These are phyloP conservation scores for Capsicum chinense DNA, from an alignment of 257 asterid species.

Conservation along the genomic window DNA sequence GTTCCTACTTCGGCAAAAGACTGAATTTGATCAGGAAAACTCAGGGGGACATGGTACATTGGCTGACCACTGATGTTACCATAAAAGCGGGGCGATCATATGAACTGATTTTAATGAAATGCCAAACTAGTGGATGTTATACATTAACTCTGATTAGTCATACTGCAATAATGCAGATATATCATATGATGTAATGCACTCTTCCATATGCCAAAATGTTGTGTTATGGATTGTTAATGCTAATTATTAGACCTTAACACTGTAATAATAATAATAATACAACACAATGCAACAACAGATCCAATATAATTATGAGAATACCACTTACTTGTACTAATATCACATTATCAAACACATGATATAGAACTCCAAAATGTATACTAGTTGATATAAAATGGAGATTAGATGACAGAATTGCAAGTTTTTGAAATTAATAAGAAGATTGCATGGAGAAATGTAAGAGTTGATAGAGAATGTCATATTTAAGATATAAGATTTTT, in stretches of 20 bases:
- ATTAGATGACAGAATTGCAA: conserved; percentile 13
- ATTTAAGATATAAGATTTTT: conserved; percentile 27
- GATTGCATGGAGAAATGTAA: conserved; percentile 19
- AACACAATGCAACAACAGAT: conserved; percentile 7
- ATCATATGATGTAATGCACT: conserved; percentile 12
- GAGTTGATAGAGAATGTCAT: conserved; percentile 25
- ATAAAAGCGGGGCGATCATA: background rate
- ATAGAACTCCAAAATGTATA: background rate
- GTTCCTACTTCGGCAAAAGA: conserved; percentile 12
- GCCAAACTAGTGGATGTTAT: conserved; percentile 8
- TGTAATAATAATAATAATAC: background rate
- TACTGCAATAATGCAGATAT: background rate
- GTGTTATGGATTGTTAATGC: background rate
- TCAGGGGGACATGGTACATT: background rate
- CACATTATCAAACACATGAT: background rate
- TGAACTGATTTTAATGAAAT: conserved; percentile 11
- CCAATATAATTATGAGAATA: background rate
- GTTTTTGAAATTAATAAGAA: background rate
- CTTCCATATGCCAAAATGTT: conserved; percentile 17
- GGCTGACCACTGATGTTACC: conserved; percentile 20
- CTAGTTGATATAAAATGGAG: conserved; percentile 25
- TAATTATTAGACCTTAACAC: background rate
- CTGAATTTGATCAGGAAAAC: background rate
- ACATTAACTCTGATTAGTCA: background rate
- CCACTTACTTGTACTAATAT: background rate